phyloP scores from a whole-genome alignment of 331 rosid species.

The Quercus tomentella region DNA sequence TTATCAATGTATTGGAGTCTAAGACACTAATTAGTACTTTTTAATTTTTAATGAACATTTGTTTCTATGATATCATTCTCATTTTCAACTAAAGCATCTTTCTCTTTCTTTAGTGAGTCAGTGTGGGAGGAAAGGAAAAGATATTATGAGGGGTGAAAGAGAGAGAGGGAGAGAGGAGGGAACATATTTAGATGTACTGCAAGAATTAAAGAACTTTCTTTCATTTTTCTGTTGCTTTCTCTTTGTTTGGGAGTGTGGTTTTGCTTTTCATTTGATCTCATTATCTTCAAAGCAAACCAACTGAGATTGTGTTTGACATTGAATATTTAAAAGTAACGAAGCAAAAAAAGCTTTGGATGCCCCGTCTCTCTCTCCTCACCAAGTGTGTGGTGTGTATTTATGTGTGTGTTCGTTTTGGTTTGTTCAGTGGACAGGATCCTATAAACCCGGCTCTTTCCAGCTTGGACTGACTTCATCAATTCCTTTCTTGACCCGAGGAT shows the following conservation, averaged over 20 bases:
- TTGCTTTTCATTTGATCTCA: background rate
- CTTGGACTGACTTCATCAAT: slow-evolving; percentile 42
- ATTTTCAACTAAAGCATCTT: slow-evolving; percentile 42
- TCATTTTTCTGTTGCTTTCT: slow-evolving; percentile 3
- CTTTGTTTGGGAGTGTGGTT: slow-evolving; percentile 6
- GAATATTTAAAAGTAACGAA: slow-evolving; percentile 2
- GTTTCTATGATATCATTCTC: slow-evolving; percentile 48
- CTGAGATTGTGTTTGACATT: slow-evolving; percentile 23
- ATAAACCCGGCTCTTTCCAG: slow-evolving; percentile 75
- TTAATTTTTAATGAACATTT: slow-evolving; percentile 22
- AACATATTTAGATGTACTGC: slow-evolving; percentile 30
- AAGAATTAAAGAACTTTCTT: slow-evolving; percentile 29
- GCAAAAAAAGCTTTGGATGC: slow-evolving; percentile 35
- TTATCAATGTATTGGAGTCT: slow-evolving; percentile 66
- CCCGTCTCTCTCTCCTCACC: slow-evolving; percentile 25
- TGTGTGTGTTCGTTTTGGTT: slow-evolving; percentile 24
- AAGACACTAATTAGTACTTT: slow-evolving; percentile 21
- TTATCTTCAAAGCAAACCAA: slow-evolving; percentile 23
- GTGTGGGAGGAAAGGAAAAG: slow-evolving; percentile 29
- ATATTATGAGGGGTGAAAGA: slow-evolving; percentile 26
- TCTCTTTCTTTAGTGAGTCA: slow-evolving; percentile 41
- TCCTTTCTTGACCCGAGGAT: slow-evolving; percentile 32
- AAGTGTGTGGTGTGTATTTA: slow-evolving; percentile 7
- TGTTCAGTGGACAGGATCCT: slow-evolving; percentile 76
- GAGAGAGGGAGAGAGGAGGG: slow-evolving; percentile 37